Evolutionary conservation across 306 rosid species (phyloP).

Genomic region (Casuarina equisetifolia): DNA sequence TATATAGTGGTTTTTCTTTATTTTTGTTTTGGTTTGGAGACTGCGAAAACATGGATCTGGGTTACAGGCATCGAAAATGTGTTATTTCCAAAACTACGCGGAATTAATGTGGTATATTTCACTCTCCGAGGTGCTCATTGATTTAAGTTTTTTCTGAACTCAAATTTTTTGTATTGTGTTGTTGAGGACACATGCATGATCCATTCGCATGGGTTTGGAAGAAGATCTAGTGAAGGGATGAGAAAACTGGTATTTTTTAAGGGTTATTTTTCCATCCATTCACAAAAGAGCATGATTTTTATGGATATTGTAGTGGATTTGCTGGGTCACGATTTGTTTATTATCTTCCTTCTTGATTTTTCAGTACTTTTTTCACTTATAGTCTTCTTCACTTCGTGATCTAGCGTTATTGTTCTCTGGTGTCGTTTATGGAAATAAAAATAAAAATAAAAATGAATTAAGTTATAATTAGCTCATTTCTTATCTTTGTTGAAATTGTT

Average conservation of each 20-base stretch:
- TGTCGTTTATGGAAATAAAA: neutral
- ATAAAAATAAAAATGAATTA: neutral
- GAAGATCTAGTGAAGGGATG: neutral
- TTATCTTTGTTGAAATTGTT: conserved; percentile 27
- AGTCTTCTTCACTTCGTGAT: neutral
- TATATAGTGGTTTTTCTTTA: neutral
- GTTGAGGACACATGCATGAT: neutral
- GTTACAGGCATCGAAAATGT: neutral
- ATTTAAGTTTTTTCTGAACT: neutral
- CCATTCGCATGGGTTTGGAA: neutral
- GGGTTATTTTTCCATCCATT: neutral
- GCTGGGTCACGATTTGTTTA: neutral
- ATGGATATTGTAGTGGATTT: neutral
- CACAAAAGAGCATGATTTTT: neutral
- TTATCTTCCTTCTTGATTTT: neutral
- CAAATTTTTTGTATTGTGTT: neutral
- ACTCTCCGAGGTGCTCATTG: neutral
- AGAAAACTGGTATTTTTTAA: neutral
- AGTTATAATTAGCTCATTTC: conserved; percentile 5
- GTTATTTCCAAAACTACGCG: neutral
- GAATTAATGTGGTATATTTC: neutral
- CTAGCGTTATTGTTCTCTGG: neutral
- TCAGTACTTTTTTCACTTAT: neutral
- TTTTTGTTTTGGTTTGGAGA: neutral
- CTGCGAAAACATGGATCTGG: conserved; percentile 28